Conservation (phyloP, 805 yeast species). For the Wickerhamiella kazuoi region DNA sequence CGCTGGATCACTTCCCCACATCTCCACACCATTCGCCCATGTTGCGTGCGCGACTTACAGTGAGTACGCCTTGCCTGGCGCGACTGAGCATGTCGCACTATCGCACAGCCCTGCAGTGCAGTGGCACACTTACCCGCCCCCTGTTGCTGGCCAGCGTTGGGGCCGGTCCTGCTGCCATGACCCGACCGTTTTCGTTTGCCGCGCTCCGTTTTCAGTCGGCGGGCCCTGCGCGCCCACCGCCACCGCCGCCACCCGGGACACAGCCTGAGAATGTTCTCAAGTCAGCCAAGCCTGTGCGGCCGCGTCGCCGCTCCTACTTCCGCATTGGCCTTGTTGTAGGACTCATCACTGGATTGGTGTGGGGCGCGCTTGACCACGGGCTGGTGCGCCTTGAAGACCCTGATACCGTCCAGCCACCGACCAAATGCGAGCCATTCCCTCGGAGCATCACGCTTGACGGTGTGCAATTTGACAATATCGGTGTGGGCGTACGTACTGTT, state of each 20-base stretch:
- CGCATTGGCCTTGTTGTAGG: conserved; percentile 5
- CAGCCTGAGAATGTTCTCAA: neutral
- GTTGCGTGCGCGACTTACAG: too few species aligned
- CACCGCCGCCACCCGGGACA: neutral
- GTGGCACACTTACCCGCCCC: too few species aligned
- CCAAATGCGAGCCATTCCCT: conserved; percentile 22
- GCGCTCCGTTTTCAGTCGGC: neutral
- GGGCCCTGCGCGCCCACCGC: neutral
- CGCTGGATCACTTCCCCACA: too few species aligned
- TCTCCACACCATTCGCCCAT: too few species aligned
- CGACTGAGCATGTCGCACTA: too few species aligned
- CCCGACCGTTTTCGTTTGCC: neutral
- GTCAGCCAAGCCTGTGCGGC: neutral
- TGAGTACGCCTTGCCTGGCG: too few species aligned
- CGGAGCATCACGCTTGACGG: conserved; percentile 14
- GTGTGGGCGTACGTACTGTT: conserved; percentile 68
- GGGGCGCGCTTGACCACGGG: conserved; percentile 4
- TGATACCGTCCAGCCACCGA: conserved; percentile 18
- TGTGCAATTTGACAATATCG: conserved; percentile 39
- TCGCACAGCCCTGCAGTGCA: too few species aligned
- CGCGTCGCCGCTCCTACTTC: neutral
- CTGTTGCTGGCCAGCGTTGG: too few species aligned
- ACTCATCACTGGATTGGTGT: conserved; percentile 5
- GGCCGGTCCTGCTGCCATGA: too few species aligned
- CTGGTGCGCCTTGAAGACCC: conserved; percentile 3